Percentiles rank a stretch among this genome's conserved stretches.
These are phyloP conservation scores for Raffaelea ambrosiae DNA, from an alignment of 2,329 filamentous ascomycete species.

Conservation along the genomic window DNA sequence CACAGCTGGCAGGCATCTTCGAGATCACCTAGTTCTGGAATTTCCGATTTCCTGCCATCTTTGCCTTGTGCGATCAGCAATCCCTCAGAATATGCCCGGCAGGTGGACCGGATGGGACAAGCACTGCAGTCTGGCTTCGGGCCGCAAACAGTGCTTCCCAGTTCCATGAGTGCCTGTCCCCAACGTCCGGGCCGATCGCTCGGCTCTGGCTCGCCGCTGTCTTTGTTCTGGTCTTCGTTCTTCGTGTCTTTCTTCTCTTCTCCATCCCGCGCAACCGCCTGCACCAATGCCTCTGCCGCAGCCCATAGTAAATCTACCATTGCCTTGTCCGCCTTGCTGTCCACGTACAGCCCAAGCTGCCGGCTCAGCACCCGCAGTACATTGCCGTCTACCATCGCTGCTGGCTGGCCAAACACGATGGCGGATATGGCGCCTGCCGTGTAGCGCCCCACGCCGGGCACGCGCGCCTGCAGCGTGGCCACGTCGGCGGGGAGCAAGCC, in stretches of 20 bases:
- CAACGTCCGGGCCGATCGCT: constrained; percentile 49
- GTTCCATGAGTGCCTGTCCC: constrained; percentile 59
- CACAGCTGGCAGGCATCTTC: constrained; percentile 44
- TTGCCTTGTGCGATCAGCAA: constrained; percentile 19
- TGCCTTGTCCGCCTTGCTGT: constrained; percentile 46
- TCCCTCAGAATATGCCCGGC: constrained; percentile 43
- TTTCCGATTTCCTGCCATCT: constrained; percentile 8
- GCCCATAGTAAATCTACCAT: constrained; percentile 49
- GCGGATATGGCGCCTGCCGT: constrained; percentile 55
- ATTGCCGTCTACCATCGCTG: constrained; percentile 57
- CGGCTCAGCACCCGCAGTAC: constrained; percentile 52
- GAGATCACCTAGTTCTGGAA: constrained; percentile 29
- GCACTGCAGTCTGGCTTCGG: constrained; percentile 47
- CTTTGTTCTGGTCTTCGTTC: constrained; percentile 9
- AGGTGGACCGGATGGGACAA: constrained; percentile 43
- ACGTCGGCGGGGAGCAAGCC: constrained; percentile 42
- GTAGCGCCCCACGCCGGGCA: constrained; percentile 54
- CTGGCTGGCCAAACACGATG: constrained; percentile 52
- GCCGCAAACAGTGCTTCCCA: constrained; percentile 54
- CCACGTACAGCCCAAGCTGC: constrained; percentile 48
- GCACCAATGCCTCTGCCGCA: constrained; percentile 46
- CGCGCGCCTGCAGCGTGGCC: constrained; percentile 35
- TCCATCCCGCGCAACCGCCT: constrained; percentile 26
- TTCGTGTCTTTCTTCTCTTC: constrained; percentile 11
- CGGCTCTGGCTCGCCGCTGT: constrained; percentile 4